Evolutionary conservation across 352 stramenopile genomes (phyloP).

Genomic region (Globisporangium nodosum): DNA sequence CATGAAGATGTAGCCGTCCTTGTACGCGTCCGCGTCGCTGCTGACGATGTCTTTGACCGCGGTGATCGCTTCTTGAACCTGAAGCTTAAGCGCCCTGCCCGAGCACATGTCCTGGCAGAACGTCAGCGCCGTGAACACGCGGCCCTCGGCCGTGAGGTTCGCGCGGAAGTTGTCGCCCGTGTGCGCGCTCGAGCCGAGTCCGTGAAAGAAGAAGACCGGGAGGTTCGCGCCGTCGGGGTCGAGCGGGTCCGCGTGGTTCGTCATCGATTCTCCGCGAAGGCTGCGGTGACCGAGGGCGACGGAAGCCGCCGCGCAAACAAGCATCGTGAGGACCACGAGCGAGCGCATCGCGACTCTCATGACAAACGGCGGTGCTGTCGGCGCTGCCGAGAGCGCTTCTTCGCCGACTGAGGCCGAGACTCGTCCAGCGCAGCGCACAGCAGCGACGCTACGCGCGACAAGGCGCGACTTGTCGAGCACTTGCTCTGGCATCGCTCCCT

Average conservation of each 20-base stretch:
- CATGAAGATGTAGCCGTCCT: constrained; percentile 27
- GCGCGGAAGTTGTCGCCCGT: constrained; percentile 4
- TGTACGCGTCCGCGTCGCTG: constrained; percentile 10
- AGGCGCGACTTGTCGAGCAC: too few relatives aligned
- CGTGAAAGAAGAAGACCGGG: constrained; percentile 31
- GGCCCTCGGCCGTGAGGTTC: constrained; percentile 18
- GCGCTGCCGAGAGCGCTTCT: too few relatives aligned
- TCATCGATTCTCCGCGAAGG: background rate
- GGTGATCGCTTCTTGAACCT: constrained; percentile 22
- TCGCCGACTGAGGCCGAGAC: too few relatives aligned
- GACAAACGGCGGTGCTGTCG: too few relatives aligned
- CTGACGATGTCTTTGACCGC: constrained; percentile 10
- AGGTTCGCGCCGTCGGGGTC: constrained; percentile 5
- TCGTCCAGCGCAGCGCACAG: background rate
- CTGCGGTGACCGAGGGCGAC: background rate
- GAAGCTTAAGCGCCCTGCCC: constrained; percentile 6
- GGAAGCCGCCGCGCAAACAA: background rate
- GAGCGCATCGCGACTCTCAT: background rate
- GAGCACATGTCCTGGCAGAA: constrained; percentile 24
- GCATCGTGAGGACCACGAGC: background rate
- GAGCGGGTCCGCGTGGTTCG: background rate
- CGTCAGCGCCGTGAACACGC: constrained; percentile 17
- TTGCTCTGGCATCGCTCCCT: too few relatives aligned
- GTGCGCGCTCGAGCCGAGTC: constrained; percentile 5
- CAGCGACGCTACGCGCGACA: too few relatives aligned